A percentile compares a stretch with the other conserved stretches of the same genome.
Conservation (phyloP, 1,284 basidiomycete genomes). For the Macrocystidia cucumis region DNA sequence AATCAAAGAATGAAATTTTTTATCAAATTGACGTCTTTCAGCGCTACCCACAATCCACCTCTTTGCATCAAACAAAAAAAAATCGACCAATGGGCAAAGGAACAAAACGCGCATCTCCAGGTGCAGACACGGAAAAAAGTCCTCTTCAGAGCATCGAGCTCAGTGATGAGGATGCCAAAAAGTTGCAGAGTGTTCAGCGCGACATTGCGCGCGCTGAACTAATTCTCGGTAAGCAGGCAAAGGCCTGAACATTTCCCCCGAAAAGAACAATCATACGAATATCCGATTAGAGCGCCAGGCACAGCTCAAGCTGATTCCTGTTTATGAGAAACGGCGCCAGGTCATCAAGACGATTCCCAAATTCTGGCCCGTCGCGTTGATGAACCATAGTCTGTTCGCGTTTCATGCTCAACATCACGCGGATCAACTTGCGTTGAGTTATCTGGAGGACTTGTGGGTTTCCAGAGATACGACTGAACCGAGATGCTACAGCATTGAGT, state of each 20-base stretch:
- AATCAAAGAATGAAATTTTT: slow-evolving; percentile 11
- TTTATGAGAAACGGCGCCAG: slow-evolving; percentile 62
- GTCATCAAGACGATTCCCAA: slow-evolving; percentile 58
- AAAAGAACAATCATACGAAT: background rate
- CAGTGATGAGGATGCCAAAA: slow-evolving; percentile 59
- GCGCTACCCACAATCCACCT: slow-evolving; percentile 5
- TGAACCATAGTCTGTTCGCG: slow-evolving; percentile 57
- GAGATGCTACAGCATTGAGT: slow-evolving; percentile 71
- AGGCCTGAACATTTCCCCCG: slow-evolving; percentile 10
- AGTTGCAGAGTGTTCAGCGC: slow-evolving; percentile 54
- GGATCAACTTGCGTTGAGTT: slow-evolving; percentile 67
- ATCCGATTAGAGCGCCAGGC: slow-evolving; percentile 50
- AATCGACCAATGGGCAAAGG: slow-evolving; percentile 33
- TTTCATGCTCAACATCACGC: slow-evolving; percentile 59
- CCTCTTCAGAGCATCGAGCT: slow-evolving; percentile 59
- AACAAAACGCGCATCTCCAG: slow-evolving; percentile 70
- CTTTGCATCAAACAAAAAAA: too few relatives aligned
- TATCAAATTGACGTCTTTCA: slow-evolving; percentile 1
- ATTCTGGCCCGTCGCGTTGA: slow-evolving; percentile 75
- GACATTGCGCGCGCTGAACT: slow-evolving; percentile 63
- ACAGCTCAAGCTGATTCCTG: slow-evolving; percentile 45
- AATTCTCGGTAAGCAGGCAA: slow-evolving; percentile 48
- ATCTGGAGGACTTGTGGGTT: slow-evolving; percentile 77
- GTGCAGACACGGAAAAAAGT: slow-evolving; percentile 61
- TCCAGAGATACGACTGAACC: slow-evolving; percentile 56